phyloP scores from a whole-genome alignment of 352 stramenopile species.

The Globisporangium rhizosaccharum region DNA sequence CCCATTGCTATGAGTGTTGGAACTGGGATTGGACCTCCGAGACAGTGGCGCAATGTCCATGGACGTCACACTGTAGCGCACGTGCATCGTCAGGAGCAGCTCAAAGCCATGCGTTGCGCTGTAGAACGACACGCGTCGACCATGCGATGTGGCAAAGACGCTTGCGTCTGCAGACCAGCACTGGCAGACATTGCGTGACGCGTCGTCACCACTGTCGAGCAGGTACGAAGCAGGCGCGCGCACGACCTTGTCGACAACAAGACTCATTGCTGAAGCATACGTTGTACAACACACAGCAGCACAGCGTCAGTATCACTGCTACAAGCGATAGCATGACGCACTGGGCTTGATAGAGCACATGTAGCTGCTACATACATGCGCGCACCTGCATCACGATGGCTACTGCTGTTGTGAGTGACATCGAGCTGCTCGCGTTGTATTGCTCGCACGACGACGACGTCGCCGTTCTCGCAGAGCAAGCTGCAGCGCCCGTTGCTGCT shows the following conservation, averaged over 20 bases:
- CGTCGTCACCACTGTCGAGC: slow-evolving; percentile 1
- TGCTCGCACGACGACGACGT: slow-evolving; percentile 39
- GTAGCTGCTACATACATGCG: not conserved
- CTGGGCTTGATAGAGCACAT: too few species aligned
- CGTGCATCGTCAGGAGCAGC: slow-evolving; percentile 6
- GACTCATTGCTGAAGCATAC: not conserved
- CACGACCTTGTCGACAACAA: slow-evolving; percentile 34
- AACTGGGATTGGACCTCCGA: not conserved
- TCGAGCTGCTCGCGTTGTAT: not conserved
- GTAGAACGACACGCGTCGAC: slow-evolving; percentile 32
- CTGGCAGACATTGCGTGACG: slow-evolving; percentile 35
- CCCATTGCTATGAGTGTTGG: not conserved
- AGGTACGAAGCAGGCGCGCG: slow-evolving; percentile 10
- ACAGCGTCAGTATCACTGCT: too few species aligned
- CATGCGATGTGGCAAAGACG: slow-evolving; percentile 26
- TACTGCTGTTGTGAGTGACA: not conserved
- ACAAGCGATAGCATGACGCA: not conserved
- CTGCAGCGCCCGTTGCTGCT: slow-evolving; percentile 22
- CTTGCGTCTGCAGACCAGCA: slow-evolving; percentile 35
- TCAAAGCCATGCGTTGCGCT: slow-evolving; percentile 10
- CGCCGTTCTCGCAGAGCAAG: slow-evolving; percentile 42
- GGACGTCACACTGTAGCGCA: slow-evolving; percentile 31
- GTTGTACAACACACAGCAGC: not conserved
- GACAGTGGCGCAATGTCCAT: slow-evolving; percentile 21
- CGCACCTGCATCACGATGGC: not conserved